These are phyloP conservation scores for Teratosphaeria destructans DNA, from an alignment of 2,329 filamentous ascomycete genomes.

Conservation along the genomic window DNA sequence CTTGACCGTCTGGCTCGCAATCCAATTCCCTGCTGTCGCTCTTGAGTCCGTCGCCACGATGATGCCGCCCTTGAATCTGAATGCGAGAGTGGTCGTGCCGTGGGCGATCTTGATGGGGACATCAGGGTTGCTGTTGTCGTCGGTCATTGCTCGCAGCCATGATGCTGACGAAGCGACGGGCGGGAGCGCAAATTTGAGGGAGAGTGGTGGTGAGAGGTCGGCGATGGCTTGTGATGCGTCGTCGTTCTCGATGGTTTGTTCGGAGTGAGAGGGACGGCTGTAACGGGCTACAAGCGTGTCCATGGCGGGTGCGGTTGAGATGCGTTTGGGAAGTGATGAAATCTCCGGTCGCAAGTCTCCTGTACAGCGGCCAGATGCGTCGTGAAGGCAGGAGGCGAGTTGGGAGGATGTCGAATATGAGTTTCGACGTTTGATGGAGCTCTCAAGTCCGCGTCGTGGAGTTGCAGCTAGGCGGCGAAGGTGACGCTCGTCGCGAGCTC, in stretches of 20 bases:
- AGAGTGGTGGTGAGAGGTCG: conserved; percentile 60
- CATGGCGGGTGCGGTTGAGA: conserved; percentile 44
- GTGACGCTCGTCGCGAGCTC: background rate
- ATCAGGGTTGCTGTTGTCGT: conserved; percentile 91
- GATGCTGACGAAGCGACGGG: conserved; percentile 81
- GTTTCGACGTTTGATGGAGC: background rate
- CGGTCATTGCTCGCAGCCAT: conserved; percentile 93
- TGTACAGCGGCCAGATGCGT: background rate
- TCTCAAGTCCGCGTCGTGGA: background rate
- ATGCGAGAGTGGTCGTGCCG: conserved; percentile 94
- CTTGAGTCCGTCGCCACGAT: conserved; percentile 97
- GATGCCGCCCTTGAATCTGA: conserved; percentile 96
- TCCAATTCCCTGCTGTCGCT: conserved; percentile 97
- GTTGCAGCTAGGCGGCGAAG: background rate
- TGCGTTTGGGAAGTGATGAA: conserved; percentile 6
- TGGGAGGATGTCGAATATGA: background rate
- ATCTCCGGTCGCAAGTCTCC: background rate
- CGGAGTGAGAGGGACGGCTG: conserved; percentile 64
- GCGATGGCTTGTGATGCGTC: conserved; percentile 50
- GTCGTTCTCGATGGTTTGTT: conserved; percentile 58
- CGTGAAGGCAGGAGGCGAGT: background rate
- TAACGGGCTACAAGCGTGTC: conserved; percentile 89
- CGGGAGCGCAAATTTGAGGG: conserved; percentile 89
- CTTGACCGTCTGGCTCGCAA: conserved; percentile 98
- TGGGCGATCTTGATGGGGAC: conserved; percentile 99